Conservation (phyloP, 2,329 filamentous ascomycete species). For the Calonectria montana region DNA sequence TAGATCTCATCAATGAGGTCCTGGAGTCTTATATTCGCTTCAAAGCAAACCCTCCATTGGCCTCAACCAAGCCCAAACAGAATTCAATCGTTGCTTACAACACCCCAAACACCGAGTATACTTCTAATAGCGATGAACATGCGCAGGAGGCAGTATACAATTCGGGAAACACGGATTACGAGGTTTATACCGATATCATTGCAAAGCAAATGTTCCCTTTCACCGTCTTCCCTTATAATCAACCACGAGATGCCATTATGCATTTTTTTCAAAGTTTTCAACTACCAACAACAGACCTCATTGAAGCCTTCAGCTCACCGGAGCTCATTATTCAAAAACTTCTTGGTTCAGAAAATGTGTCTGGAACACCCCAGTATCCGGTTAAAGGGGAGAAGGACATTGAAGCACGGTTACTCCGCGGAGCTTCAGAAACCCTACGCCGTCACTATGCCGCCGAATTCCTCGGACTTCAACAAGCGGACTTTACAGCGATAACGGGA, state of each 20-base stretch:
- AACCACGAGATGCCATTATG: background rate
- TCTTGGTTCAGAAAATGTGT: background rate
- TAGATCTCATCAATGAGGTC: slow-evolving; percentile 21
- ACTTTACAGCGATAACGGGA: background rate
- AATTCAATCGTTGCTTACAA: background rate
- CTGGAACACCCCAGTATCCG: background rate
- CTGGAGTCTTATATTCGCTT: slow-evolving; percentile 14
- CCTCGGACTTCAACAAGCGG: background rate
- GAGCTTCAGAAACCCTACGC: background rate
- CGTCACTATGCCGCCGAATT: background rate
- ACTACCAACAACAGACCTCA: background rate
- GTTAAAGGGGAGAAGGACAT: background rate
- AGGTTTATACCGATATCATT: background rate
- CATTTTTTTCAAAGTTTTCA: background rate
- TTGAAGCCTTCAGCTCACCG: background rate
- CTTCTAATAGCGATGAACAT: background rate
- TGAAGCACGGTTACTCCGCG: background rate
- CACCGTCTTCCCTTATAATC: background rate
- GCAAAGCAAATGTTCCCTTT: background rate
- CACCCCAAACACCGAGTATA: background rate
- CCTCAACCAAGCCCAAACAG: background rate
- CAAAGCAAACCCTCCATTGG: background rate
- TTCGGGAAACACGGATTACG: background rate
- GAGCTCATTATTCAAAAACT: background rate
- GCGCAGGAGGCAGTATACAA: background rate